Evolutionary conservation across 768 basidiomycete species (phyloP).

Genomic region (Hygrophorus russula): DNA sequence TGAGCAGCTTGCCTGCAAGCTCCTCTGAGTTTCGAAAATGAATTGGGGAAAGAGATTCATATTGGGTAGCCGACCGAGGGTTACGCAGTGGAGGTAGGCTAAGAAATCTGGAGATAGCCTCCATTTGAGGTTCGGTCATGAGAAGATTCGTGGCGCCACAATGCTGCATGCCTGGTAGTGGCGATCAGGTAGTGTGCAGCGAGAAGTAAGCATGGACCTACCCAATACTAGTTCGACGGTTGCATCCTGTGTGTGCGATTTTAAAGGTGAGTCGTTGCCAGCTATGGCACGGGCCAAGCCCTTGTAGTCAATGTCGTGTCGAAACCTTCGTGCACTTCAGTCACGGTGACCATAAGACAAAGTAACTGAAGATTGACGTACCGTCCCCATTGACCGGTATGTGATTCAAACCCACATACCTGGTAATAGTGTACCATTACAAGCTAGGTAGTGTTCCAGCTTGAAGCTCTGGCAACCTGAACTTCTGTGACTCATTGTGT

Average conservation of each 20-base stretch:
- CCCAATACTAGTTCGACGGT: conserved; percentile 34
- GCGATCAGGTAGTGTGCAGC: no score
- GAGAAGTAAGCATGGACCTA: conserved; percentile 9
- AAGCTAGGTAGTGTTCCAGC: no score
- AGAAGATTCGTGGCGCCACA: conserved; percentile 35
- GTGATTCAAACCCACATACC: conserved; percentile 1
- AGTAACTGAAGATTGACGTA: background rate
- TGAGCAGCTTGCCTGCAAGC: conserved; percentile 25
- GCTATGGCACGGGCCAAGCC: conserved; percentile 18
- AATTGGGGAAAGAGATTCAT: conserved; percentile 39
- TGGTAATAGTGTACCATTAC: no score
- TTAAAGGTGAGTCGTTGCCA: conserved; percentile 18
- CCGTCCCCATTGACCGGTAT: background rate
- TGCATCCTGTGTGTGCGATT: conserved; percentile 9
- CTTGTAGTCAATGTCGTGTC: conserved; percentile 23
- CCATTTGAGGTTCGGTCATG: conserved; percentile 23
- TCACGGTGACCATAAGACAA: conserved; percentile 1
- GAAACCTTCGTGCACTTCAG: background rate
- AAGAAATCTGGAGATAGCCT: conserved; percentile 12
- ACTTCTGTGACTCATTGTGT: no score
- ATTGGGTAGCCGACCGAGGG: conserved; percentile 15
- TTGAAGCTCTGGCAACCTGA: no score
- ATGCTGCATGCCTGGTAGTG: conserved; percentile 28
- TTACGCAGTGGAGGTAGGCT: conserved; percentile 6
- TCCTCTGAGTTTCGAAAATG: conserved; percentile 21